Conservation (phyloP, 352 stramenopile genomes). For the Hyaloperonospora brassicae region DNA sequence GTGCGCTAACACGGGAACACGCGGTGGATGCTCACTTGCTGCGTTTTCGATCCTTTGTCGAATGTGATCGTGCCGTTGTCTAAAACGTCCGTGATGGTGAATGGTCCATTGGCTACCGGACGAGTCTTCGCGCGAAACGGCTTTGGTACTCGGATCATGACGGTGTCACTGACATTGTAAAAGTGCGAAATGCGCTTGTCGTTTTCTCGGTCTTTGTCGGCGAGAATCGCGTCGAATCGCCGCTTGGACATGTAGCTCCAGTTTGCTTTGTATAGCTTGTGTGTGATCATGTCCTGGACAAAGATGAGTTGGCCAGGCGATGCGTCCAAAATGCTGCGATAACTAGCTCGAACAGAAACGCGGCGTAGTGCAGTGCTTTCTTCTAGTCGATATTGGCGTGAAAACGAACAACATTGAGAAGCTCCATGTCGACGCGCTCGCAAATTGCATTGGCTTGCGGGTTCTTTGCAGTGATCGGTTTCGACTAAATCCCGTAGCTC, state of each 20-base stretch:
- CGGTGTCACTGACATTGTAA: not conserved
- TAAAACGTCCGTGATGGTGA: too few relatives aligned
- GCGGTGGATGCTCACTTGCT: not conserved
- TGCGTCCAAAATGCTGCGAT: not conserved
- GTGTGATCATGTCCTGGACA: not conserved
- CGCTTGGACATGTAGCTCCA: not conserved
- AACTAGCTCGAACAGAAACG: not conserved
- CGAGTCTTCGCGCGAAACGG: too few relatives aligned
- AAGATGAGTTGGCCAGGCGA: not conserved
- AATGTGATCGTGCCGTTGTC: not conserved
- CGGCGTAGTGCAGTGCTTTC: not conserved
- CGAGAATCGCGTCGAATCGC: not conserved
- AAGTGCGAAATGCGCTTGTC: not conserved
- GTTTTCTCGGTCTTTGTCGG: not conserved
- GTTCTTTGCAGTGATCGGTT: not conserved
- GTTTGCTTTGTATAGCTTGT: not conserved
- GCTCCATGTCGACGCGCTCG: not conserved
- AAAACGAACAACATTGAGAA: not conserved
- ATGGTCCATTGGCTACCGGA: too few relatives aligned
- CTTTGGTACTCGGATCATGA: not conserved
- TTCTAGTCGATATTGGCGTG: not conserved
- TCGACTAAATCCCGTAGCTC: not conserved
- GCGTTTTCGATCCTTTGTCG: not conserved
- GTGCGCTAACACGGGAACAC: not conserved
- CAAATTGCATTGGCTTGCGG: not conserved